Conservation (phyloP, 805 yeast species). For the Metschnikowia shivogae region DNA sequence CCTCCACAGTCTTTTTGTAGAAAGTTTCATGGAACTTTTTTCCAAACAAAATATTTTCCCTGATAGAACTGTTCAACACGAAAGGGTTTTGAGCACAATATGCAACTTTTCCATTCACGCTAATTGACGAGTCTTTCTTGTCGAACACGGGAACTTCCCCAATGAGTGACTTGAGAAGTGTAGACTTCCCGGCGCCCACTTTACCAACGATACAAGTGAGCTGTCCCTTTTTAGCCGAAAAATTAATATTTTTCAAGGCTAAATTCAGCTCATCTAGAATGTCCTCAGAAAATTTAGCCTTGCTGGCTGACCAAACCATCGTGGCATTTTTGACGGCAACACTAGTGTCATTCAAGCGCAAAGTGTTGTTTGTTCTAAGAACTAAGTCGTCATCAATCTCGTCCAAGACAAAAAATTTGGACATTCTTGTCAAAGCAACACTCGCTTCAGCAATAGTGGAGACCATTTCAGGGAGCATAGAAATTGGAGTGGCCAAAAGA, state of each 20-base stretch:
- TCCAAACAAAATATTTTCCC: constrained; percentile 51
- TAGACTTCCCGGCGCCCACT: constrained; percentile 67
- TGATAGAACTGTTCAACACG: constrained; percentile 48
- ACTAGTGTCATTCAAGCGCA: constrained; percentile 21
- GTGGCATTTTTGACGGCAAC: constrained; percentile 47
- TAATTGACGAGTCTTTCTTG: constrained; percentile 9
- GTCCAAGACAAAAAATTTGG: constrained; percentile 29
- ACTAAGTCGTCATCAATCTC: constrained; percentile 28
- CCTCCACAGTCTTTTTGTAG: constrained; percentile 42
- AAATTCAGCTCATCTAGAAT: constrained; percentile 38
- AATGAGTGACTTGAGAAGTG: constrained; percentile 49
- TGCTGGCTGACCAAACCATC: constrained; percentile 46
- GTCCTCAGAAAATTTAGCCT: constrained; percentile 17
- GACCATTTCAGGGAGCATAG: constrained; percentile 30
- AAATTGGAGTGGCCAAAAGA: constrained; percentile 33
- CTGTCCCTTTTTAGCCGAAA: constrained; percentile 48
- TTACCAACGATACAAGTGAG: constrained; percentile 60
- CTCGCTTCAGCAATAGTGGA: constrained; percentile 26
- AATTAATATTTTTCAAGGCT: constrained; percentile 46
- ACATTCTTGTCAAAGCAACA: constrained; percentile 33
- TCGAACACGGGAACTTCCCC: constrained; percentile 42
- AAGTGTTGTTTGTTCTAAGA: constrained; percentile 16
- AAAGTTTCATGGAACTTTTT: constrained; percentile 38
- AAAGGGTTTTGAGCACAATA: constrained; percentile 61
- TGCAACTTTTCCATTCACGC: constrained; percentile 44